Conservation (phyloP, 495 filamentous ascomycete species). For the Rostrohypoxylon terebratum region DNA sequence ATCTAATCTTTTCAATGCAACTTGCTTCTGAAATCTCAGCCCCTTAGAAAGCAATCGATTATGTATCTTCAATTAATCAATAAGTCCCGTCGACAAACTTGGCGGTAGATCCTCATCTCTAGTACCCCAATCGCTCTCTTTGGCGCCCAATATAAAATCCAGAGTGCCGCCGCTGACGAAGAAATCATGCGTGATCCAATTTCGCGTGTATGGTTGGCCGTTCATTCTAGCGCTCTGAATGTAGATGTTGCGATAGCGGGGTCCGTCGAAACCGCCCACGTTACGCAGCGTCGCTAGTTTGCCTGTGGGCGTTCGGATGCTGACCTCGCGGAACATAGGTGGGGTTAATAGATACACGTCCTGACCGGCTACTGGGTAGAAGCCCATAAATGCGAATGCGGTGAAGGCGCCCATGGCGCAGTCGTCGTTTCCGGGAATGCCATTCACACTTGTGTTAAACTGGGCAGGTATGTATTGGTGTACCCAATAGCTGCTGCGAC, state of each 20-base stretch:
- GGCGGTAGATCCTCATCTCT: constrained; percentile 73
- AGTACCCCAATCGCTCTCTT: constrained; percentile 78
- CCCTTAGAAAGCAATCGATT: neutral
- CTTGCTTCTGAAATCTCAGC: too few relatives aligned
- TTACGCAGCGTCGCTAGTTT: constrained; percentile 70
- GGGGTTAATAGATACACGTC: constrained; percentile 77
- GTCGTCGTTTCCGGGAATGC: constrained; percentile 81
- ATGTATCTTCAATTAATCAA: constrained; percentile 19
- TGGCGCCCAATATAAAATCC: constrained; percentile 70
- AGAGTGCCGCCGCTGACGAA: constrained; percentile 74
- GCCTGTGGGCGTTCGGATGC: constrained; percentile 66
- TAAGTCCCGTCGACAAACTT: constrained; percentile 58
- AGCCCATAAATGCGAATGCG: constrained; percentile 75
- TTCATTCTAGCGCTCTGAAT: constrained; percentile 75
- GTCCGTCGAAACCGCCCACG: constrained; percentile 67
- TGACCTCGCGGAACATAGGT: constrained; percentile 73
- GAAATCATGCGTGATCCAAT: constrained; percentile 80
- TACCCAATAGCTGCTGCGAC: constrained; percentile 67
- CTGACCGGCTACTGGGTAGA: constrained; percentile 80
- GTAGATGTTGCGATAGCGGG: constrained; percentile 69
- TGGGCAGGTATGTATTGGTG: constrained; percentile 74
- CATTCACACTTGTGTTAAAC: constrained; percentile 71
- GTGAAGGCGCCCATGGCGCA: constrained; percentile 80
- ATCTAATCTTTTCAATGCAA: neutral
- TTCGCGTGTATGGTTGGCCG: constrained; percentile 71